Percentiles rank a stretch among this genome's conserved stretches.
Evolutionary conservation across 2,329 filamentous ascomycete genomes (phyloP).

Genomic region (Colletotrichum costaricense): DNA sequence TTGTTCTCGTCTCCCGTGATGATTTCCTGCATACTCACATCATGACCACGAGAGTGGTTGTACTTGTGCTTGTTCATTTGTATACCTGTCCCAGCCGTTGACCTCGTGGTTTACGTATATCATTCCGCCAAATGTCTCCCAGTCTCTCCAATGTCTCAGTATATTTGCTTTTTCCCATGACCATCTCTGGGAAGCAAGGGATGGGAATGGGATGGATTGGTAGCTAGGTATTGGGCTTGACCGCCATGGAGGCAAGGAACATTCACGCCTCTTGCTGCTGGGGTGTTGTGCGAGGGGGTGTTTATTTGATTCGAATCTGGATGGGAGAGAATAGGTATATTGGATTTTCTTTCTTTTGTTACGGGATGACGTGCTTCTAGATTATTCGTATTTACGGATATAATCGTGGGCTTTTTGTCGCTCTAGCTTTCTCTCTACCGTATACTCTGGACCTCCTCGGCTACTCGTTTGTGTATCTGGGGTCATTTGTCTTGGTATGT

Average conservation of each 20-base stretch:
- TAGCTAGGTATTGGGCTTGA: not conserved
- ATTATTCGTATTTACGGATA: not conserved
- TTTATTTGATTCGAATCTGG: not conserved
- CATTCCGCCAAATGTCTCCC: conserved; percentile 14
- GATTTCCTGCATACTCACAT: too few species aligned
- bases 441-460: too few species aligned
- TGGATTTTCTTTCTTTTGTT: too few species aligned
- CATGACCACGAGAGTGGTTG: not conserved
- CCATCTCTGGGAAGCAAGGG: not conserved
- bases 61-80: not conserved
- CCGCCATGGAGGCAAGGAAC: conserved; percentile 24
- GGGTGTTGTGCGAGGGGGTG: not conserved
- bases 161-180: not conserved
- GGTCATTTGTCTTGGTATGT: not conserved
- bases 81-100: conserved; percentile 6
- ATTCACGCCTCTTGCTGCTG: not conserved
- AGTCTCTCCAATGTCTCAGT: conserved; percentile 11
- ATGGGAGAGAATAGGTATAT: too few species aligned
- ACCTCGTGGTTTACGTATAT: conserved; percentile 19
- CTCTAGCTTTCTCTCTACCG: not conserved
- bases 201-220: not conserved
- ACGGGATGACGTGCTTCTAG: not conserved
- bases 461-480: not conserved
- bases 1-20: not conserved
- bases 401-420: not conserved